phyloP scores from a whole-genome alignment of 495 filamentous ascomycete genomes.

The Penicillium riverlandense region DNA sequence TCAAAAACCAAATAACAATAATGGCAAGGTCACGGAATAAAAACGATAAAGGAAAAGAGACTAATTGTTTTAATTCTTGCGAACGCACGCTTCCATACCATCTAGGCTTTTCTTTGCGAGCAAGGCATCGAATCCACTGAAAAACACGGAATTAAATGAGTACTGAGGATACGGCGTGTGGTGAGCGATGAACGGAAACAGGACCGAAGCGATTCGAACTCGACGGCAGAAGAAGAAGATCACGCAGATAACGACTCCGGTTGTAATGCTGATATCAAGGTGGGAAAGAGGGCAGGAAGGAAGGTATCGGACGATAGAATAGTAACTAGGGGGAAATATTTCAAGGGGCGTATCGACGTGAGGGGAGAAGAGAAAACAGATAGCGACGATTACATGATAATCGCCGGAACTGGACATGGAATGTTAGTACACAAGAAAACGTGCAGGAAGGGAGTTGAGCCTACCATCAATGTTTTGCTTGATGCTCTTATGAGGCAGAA shows the following conservation, averaged over 20 bases:
- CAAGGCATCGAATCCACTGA: too few species aligned
- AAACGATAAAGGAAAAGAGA: too few species aligned
- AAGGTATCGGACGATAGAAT: constrained; percentile 15
- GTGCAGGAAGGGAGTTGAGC: constrained; percentile 8
- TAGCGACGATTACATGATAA: constrained; percentile 64
- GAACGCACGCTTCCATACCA: too few species aligned
- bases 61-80: too few species aligned
- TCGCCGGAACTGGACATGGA: constrained; percentile 55
- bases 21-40: too few species aligned
- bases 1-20: too few species aligned
- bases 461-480: constrained; percentile 93
- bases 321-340: constrained; percentile 4
- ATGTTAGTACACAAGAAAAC: constrained; percentile 5
- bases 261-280: constrained; percentile 32
- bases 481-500: constrained; percentile 98
- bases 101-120: too few species aligned
- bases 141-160: too few species aligned
- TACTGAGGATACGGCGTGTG: too few species aligned
- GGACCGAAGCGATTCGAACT: constrained; percentile 9
- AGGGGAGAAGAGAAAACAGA: constrained; percentile 8
- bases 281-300: constrained; percentile 13
- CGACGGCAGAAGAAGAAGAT: constrained; percentile 20
- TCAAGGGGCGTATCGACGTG: constrained; percentile 25
- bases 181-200: constrained; percentile 8
- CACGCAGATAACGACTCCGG: constrained; percentile 36